Evolutionary conservation across 108 stramenopile species (phyloP).

Genomic region (Nitzschia inconspicua): DNA sequence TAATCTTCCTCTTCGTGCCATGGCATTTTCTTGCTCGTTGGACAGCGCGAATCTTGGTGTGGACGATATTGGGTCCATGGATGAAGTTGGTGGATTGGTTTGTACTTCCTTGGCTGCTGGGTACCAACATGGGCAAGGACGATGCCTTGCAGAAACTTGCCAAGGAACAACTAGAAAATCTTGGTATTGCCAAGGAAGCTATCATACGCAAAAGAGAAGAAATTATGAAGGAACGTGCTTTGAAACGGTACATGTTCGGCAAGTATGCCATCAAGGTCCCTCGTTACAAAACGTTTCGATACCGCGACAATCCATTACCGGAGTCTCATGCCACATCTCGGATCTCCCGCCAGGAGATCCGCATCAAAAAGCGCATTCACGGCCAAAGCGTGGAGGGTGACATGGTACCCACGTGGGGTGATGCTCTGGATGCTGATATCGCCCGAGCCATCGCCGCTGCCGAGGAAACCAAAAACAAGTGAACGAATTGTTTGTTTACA

Average conservation of each 20-base stretch:
- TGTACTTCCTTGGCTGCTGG: conserved; percentile 20
- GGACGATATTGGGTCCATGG: conserved; percentile 67
- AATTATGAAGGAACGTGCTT: conserved; percentile 36
- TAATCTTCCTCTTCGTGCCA: conserved; percentile 44
- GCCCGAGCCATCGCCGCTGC: too few species aligned
- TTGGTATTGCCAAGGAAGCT: background rate
- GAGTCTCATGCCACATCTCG: conserved; percentile 57
- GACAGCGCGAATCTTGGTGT: conserved; percentile 45
- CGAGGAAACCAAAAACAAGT: too few species aligned
- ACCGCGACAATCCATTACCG: conserved; percentile 56
- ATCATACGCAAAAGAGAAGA: conserved; percentile 28
- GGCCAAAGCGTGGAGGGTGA: conserved; percentile 54
- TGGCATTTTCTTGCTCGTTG: conserved; percentile 53
- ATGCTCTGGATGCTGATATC: conserved; percentile 21
- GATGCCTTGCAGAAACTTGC: conserved; percentile 8
- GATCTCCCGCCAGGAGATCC: background rate
- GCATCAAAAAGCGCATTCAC: conserved; percentile 26
- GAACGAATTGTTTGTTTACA: too few species aligned
- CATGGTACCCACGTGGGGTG: conserved; percentile 50
- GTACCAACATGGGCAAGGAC: background rate
- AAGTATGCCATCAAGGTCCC: conserved; percentile 18
- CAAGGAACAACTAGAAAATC: conserved; percentile 1
- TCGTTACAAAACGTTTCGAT: conserved; percentile 47
- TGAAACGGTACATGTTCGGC: conserved; percentile 64
- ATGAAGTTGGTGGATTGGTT: conserved; percentile 66